Base-by-base conservation (phyloP, 2,329 filamentous ascomycete genomes). In the Aspergillus nomiae region DNA sequence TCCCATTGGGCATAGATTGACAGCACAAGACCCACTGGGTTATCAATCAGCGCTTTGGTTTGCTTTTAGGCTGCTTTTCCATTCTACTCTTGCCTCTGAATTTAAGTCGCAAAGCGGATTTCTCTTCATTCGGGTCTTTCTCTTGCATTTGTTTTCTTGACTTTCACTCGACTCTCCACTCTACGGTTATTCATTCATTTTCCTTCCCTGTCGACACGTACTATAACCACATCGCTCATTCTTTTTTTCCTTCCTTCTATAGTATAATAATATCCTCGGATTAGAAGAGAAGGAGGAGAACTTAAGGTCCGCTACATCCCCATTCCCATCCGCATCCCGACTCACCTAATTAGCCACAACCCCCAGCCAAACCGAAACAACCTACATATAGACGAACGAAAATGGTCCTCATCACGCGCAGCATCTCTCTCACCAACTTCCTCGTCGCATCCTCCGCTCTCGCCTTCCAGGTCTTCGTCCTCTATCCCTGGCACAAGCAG, bases 401-500 rank as follows among this genome's bases (percentile, higher is more conserved):
- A 19, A 82, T 84, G 80, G 45, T 48, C 24, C 63, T 82, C 26
- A 77, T 85, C 62, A 82, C 83, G 0, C 82, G 83, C 63, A 74
- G 79, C 24, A 81, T 89, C 65, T 88, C 87, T 12, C 68, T 89
- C 65, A 88, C 86, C 64, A 89, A 91, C 78, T 90, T 91, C 71
- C 72, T 84, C 66, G 86, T 91, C 64, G 89, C 87, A 59, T 84
- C 83, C 34, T 89, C 87, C 4, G 89, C 89, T 0, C 81, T 91
- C 38, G 81, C 80, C 41, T 91, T 91, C 74, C 88, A 90, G 76
- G 86, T 90, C 56, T 88, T 87, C 68, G 89, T 91, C 45, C 80
- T 91, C 12, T 90, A 90, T 74, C 89, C 89, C 1, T 90, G 88
- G 88, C 88, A 90, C 75, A 84, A 89, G 70, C 81, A 89, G 71